Percentiles rank a stretch among this genome's conserved stretches.
Evolutionary conservation across 179 eudicot genomes (phyloP).

Genomic region (Silene noctiflora): DNA sequence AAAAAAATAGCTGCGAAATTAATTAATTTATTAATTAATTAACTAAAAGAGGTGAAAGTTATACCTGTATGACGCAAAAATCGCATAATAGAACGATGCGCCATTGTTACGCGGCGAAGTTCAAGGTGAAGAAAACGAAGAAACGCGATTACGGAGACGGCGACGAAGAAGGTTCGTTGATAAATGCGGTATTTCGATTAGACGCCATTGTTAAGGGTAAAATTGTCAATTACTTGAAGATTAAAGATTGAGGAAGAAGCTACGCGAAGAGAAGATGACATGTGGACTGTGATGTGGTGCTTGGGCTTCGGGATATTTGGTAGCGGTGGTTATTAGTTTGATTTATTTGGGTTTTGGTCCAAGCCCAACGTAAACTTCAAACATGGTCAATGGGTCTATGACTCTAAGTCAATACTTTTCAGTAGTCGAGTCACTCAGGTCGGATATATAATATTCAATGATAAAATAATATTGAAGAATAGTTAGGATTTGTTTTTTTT

Average conservation of each 20-base stretch:
- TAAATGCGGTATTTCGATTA: not conserved
- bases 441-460: too few relatives aligned
- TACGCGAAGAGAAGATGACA: not conserved
- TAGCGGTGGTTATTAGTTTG: too few relatives aligned
- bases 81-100: conserved; percentile 26
- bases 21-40: not conserved
- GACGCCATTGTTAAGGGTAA: not conserved
- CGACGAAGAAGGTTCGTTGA: conserved; percentile 2
- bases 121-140: conserved; percentile 6
- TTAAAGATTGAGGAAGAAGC: not conserved
- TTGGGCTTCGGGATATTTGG: too few relatives aligned
- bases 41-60: not conserved
- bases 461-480: too few relatives aligned
- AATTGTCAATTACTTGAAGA: conserved; percentile 5
- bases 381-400: too few relatives aligned
- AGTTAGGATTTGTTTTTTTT: too few relatives aligned
- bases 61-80: conserved; percentile 33
- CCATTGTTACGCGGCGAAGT: conserved; percentile 21
- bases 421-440: too few relatives aligned
- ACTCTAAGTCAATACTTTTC: too few relatives aligned
- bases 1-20: not conserved
- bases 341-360: too few relatives aligned
- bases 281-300: not conserved
- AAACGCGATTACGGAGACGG: not conserved
- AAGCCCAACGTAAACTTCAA: too few relatives aligned